These are phyloP conservation scores for Aspergillus fumigatiaffinis DNA, from an alignment of 2,329 filamentous ascomycete species.

Conservation along the genomic window DNA sequence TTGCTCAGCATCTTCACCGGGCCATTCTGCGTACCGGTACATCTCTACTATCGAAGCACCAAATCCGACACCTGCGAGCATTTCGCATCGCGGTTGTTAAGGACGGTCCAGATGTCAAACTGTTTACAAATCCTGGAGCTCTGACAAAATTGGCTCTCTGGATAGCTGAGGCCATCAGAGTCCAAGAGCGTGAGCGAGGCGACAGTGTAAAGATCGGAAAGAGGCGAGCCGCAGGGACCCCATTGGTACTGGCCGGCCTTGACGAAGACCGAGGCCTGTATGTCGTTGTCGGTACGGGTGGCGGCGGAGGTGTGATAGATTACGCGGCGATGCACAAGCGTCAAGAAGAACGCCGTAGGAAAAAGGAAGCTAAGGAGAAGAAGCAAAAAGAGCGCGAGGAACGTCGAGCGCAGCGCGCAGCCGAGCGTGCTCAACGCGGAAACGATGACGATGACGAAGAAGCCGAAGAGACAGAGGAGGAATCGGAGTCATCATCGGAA, in stretches of 20 bases:
- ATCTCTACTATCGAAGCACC: constrained; percentile 83
- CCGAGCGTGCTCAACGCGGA: constrained; percentile 47
- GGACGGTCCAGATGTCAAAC: constrained; percentile 82
- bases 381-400: constrained; percentile 61
- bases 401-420: constrained; percentile 58
- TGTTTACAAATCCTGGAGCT: constrained; percentile 90
- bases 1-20: constrained; percentile 82
- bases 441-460: constrained; percentile 58
- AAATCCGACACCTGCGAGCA: constrained; percentile 85
- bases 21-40: constrained; percentile 93
- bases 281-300: constrained; percentile 86
- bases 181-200: constrained; percentile 80
- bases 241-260: constrained; percentile 83
- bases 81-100: constrained; percentile 96
- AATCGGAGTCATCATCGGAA: constrained; percentile 28
- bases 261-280: constrained; percentile 86
- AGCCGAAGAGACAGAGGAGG: constrained; percentile 57
- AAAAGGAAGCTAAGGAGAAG: constrained; percentile 60
- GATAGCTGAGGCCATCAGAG: constrained; percentile 86
- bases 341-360: constrained; percentile 60
- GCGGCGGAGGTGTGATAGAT: constrained; percentile 70
- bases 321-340: constrained; percentile 65
- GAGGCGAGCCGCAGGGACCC: constrained; percentile 57
- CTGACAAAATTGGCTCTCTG: constrained; percentile 90
- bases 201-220: constrained; percentile 54